Evolutionary conservation across 2,329 filamentous ascomycete genomes (phyloP), one percentile per base, ranked within the genome.

Genomic region (Colletotrichum navitas): DNA sequence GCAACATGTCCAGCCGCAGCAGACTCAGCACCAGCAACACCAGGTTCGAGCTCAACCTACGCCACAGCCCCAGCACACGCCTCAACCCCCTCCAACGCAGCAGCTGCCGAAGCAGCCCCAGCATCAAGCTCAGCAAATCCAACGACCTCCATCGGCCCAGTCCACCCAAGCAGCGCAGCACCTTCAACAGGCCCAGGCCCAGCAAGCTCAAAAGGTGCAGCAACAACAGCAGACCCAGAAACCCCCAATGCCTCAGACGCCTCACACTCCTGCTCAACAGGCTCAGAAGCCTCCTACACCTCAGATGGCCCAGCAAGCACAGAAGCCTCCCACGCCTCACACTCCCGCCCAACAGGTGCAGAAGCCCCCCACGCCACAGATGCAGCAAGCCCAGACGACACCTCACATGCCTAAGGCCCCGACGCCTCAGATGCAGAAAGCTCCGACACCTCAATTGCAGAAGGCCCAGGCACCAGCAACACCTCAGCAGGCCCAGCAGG

Each of bases 311-410:
- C 55, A 72, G 75, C 77, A 75, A 55, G 74, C 70, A 47, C 78
- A 80, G 24, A 62, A 65, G 45, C 63, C 32, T 12, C 67, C 59
- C 36, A 77, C 76, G 18, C 70, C 76, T 39, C 76, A 78, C 75
- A 79, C 58, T 62, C 66, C 68, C 45, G 75, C 75, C 24, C 76
- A 76, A 72, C 76, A 71, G 55, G 79, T 76, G 32, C 80, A 76
- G 74, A 74, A 60, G 71, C 77, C 68, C 49, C 73, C 71, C 41
- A 77, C 79, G 18, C 65, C 51, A 29, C 54, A 34, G n/a, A 60
- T 60, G 45, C 43, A 45, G 43, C 43, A n/a, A 45, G 43, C 41
- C 16, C 54, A 34, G 34, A 45, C 51, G 43, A 47, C 59, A 18
- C 59, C 63, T 34, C 54, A 62, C 12, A 18, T 62, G 29, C 47